A percentile compares a stretch with the other conserved stretches of the same genome.
These are phyloP conservation scores for Backusella sp. DNA, from an alignment of 192 early-diverging fungal species.

Conservation along the genomic window DNA sequence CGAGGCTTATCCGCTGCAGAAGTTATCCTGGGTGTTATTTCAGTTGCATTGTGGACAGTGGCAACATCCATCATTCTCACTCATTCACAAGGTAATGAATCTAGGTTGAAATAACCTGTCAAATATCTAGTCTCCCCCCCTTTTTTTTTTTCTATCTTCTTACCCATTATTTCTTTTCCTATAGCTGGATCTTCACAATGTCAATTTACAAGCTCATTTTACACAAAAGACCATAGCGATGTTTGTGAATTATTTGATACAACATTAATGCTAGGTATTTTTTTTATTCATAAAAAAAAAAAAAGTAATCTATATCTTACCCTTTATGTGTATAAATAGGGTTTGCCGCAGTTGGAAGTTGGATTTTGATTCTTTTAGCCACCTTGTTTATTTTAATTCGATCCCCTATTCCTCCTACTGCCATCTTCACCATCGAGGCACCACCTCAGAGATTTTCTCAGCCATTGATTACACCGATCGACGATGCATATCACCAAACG, in stretches of 20 bases:
- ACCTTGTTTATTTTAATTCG: conserved; percentile 16
- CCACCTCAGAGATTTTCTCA: conserved; percentile 14
- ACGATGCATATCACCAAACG: not conserved
- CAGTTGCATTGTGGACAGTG: conserved; percentile 5
- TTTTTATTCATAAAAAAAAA: not conserved
- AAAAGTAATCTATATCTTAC: not conserved
- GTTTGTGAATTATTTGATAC: conserved; percentile 17
- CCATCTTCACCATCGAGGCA: conserved; percentile 13
- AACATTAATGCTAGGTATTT: conserved; percentile 7
- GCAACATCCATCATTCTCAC: not conserved
- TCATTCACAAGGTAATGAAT: conserved; percentile 6
- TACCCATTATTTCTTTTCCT: not conserved
- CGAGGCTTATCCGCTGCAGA: not conserved
- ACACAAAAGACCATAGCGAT: not conserved
- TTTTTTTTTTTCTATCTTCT: not conserved
- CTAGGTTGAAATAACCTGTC: not conserved
- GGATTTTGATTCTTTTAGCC: conserved; percentile 10
- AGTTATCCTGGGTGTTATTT: conserved; percentile 3
- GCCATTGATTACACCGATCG: not conserved
- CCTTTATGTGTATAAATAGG: not conserved
- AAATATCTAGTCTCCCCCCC: not conserved
- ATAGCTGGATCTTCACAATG: not conserved
- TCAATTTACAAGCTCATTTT: conserved; percentile 11
- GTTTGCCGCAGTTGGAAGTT: conserved; percentile 9
- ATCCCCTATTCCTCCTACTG: conserved; percentile 6